Percentiles rank a stretch among this genome's conserved stretches.
Conservation (phyloP, 495 filamentous ascomycete species). For the Pseudoneurospora amorphoporcata region DNA sequence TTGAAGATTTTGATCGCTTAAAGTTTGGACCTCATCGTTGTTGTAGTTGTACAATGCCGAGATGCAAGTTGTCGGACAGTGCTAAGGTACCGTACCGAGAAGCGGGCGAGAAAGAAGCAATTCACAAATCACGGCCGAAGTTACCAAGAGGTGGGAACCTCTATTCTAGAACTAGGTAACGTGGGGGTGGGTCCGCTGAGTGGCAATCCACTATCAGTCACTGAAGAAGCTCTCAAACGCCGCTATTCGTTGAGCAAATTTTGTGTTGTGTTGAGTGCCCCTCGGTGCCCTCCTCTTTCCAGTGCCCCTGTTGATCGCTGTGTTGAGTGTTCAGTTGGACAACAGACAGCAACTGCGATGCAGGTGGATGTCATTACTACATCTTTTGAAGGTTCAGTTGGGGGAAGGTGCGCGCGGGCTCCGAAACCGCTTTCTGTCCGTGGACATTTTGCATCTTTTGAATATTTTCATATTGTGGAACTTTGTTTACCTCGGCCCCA, state of each 20-base stretch:
- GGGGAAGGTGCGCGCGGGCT: background rate
- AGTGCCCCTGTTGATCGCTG: background rate
- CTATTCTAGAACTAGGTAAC: background rate
- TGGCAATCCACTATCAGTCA: background rate
- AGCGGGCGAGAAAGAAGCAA: background rate
- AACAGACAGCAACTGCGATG: background rate
- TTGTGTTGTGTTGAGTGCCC: conserved; percentile 12
- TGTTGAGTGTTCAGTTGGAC: background rate
- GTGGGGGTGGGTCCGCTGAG: background rate
- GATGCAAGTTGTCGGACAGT: background rate
- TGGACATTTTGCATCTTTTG: background rate
- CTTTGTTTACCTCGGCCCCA: background rate
- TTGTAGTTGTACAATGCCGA: background rate
- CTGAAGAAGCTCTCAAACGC: background rate
- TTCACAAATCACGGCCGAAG: background rate
- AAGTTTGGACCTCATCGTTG: background rate
- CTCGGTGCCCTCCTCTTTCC: background rate
- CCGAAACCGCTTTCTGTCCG: background rate
- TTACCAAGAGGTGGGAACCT: background rate
- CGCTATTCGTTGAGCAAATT: conserved; percentile 8
- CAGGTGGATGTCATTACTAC: background rate
- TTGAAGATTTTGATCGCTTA: background rate
- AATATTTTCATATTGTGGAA: background rate
- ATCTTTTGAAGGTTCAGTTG: background rate
- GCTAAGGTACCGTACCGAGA: background rate